These are phyloP conservation scores for Bryoerythrophyllum caledonicum DNA, from an alignment of 225 moss, liverwort and hornwort genomes.

Conservation along the genomic window DNA sequence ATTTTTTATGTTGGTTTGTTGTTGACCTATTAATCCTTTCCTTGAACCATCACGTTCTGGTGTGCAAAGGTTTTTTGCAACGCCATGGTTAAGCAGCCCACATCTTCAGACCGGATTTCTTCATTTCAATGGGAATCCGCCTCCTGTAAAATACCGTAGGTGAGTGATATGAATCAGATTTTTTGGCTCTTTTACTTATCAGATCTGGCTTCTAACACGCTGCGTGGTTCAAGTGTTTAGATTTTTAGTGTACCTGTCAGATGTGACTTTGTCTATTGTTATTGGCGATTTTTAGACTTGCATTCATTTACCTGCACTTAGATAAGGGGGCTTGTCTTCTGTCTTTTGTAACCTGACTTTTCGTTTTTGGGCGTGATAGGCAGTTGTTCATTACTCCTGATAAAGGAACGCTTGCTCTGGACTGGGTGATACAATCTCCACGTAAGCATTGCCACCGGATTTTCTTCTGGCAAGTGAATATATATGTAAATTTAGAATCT, in stretches of 20 bases:
- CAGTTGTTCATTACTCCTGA: slow-evolving; percentile 81
- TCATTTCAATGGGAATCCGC: slow-evolving; percentile 72
- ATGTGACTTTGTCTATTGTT: slow-evolving; percentile 4
- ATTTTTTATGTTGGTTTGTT: background rate
- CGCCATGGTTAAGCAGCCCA: slow-evolving; percentile 90
- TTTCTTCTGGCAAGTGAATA: background rate
- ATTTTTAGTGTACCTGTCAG: background rate
- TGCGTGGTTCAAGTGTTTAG: slow-evolving; percentile 1
- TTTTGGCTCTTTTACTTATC: background rate
- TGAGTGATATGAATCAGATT: slow-evolving; percentile 26
- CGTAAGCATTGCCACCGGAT: slow-evolving; percentile 38
- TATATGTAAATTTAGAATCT: slow-evolving; percentile 1
- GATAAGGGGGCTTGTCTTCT: background rate
- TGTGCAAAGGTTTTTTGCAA: slow-evolving; percentile 61
- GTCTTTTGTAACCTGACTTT: background rate
- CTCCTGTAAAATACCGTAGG: slow-evolving; percentile 71
- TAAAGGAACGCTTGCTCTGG: slow-evolving; percentile 88
- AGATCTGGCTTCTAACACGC: background rate
- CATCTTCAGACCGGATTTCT: slow-evolving; percentile 83
- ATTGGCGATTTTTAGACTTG: slow-evolving; percentile 8
- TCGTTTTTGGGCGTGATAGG: slow-evolving; percentile 43
- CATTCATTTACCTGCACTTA: background rate
- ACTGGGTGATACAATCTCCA: slow-evolving; percentile 66
- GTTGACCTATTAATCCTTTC: background rate
- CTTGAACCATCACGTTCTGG: slow-evolving; percentile 2